phyloP scores from a whole-genome alignment of 129 eudicot genomes.

The Gnaphalium uliginosum region DNA sequence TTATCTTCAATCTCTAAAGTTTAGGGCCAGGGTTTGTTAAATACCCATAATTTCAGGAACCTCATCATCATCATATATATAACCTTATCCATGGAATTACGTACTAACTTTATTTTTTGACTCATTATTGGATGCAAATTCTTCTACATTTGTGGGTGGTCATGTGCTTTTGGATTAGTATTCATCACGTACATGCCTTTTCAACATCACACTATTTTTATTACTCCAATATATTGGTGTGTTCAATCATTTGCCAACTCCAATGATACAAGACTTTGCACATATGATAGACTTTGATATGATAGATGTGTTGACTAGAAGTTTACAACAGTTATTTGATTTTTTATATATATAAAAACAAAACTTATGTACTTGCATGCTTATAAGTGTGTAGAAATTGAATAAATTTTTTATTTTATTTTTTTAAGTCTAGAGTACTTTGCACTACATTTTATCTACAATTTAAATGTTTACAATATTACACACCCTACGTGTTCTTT shows the following conservation, averaged over 20 bases:
- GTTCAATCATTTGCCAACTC: conserved; percentile 2
- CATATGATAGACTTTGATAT: background rate
- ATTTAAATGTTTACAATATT: too few relatives aligned
- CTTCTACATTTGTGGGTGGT: conserved; percentile 35
- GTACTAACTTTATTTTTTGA: conserved; percentile 1
- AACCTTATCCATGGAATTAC: conserved; percentile 28
- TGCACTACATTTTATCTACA: too few relatives aligned
- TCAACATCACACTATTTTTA: background rate
- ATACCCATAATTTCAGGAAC: conserved; percentile 13
- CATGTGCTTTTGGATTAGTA: conserved; percentile 5
- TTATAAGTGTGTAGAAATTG: too few relatives aligned
- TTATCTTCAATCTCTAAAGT: conserved; percentile 30
- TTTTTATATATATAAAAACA: background rate
- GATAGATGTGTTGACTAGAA: background rate
- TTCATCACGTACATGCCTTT: conserved; percentile 9
- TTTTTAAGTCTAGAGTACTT: too few relatives aligned
- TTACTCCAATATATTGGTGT: background rate
- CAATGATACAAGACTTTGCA: background rate
- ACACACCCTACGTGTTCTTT: too few relatives aligned
- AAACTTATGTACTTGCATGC: too few relatives aligned
- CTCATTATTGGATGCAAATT: conserved; percentile 21
- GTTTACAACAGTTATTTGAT: background rate
- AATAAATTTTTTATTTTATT: too few relatives aligned
- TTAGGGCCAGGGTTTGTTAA: conserved; percentile 29
- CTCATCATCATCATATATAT: background rate